phyloP scores from a whole-genome alignment of 495 filamentous ascomycete species.

The Lentithecium fluviatile region DNA sequence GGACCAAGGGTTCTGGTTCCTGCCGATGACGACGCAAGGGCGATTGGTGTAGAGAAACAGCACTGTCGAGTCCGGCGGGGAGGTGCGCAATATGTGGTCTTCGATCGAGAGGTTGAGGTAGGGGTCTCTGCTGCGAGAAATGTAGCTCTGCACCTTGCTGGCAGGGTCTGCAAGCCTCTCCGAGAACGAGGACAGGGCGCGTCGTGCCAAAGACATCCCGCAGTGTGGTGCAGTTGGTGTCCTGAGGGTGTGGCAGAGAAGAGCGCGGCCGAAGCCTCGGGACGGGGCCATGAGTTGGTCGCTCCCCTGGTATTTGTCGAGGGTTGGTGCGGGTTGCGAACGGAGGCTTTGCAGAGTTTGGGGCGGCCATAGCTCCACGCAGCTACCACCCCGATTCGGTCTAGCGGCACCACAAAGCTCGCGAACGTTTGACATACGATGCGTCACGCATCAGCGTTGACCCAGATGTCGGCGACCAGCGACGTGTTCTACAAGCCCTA shows the following conservation, averaged over 20 bases:
- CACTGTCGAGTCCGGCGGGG: constrained; percentile 66
- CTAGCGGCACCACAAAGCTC: too few species aligned
- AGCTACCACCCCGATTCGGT: too few species aligned
- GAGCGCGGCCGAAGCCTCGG: constrained; percentile 31
- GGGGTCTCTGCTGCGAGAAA: constrained; percentile 72
- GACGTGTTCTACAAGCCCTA: too few species aligned
- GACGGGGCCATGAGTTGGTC: constrained; percentile 41
- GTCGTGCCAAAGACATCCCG: constrained; percentile 1
- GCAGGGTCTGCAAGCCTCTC: constrained; percentile 46
- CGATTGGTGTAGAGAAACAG: constrained; percentile 86
- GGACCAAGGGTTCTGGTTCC: constrained; percentile 97
- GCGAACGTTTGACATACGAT: too few species aligned
- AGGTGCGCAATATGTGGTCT: constrained; percentile 76
- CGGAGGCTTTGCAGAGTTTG: too few species aligned
- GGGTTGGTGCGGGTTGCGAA: too few species aligned
- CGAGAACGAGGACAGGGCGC: constrained; percentile 43
- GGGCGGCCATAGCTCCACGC: too few species aligned
- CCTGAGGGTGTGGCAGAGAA: constrained; percentile 8
- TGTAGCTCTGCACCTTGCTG: constrained; percentile 63
- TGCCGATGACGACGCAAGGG: constrained; percentile 84
- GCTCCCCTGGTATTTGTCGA: not conserved
- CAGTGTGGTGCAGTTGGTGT: not conserved
- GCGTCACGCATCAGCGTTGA: too few species aligned
- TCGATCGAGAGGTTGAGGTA: constrained; percentile 94
- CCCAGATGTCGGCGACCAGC: too few species aligned